Percentiles rank a stretch among this genome's conserved stretches.
Evolutionary conservation across 805 yeast species (phyloP).

Genomic region (Teunomyces tritomae): DNA sequence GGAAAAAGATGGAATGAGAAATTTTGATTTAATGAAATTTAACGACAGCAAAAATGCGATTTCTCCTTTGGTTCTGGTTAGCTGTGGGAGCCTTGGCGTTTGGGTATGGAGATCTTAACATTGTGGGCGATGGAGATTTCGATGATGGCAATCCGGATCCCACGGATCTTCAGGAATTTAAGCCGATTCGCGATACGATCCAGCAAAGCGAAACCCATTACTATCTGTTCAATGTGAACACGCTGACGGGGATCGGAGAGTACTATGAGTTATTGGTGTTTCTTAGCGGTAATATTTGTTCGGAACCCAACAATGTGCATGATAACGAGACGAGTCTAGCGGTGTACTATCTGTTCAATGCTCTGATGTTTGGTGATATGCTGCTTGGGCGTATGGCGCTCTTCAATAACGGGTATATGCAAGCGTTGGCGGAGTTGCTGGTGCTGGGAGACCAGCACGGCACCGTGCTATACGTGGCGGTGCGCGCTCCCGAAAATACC

Average conservation of each 20-base stretch:
- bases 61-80: background rate
- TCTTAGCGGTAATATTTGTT: constrained; percentile 51
- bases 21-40: background rate
- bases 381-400: constrained; percentile 27
- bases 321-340: constrained; percentile 27
- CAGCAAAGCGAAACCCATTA: constrained; percentile 38
- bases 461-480: constrained; percentile 34
- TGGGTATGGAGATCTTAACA: background rate
- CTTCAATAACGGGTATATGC: constrained; percentile 37
- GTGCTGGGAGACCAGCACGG: constrained; percentile 8
- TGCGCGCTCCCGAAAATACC: constrained; percentile 39
- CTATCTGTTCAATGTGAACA: constrained; percentile 44
- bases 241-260: constrained; percentile 43
- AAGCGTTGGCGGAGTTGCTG: constrained; percentile 38
- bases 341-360: constrained; percentile 40
- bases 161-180: constrained; percentile 33
- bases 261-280: constrained; percentile 48
- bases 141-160: constrained; percentile 7
- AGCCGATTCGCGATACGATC: constrained; percentile 35
- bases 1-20: too few species aligned
- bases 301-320: constrained; percentile 18
- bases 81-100: background rate
- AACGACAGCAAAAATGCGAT: background rate
- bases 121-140: background rate
- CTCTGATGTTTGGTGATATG: constrained; percentile 28